phyloP scores from a whole-genome alignment of 2,329 filamentous ascomycete genomes.

The Neodidymelliopsis sp. region DNA sequence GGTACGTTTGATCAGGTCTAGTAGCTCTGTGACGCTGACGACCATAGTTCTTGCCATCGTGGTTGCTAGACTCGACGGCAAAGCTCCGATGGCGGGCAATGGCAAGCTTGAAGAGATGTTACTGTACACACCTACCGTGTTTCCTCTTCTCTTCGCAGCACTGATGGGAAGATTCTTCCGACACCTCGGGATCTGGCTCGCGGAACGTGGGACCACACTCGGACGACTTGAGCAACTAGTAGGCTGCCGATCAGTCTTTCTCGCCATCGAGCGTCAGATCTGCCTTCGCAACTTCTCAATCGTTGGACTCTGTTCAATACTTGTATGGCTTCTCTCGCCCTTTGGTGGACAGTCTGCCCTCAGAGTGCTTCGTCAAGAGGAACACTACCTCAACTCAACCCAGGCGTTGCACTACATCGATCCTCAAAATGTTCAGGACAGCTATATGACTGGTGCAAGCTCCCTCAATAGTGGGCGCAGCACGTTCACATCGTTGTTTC shows the following conservation, averaged over 20 bases:
- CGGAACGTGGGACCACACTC: slow-evolving; percentile 40
- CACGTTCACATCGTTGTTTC: slow-evolving; percentile 30
- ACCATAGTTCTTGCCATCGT: slow-evolving; percentile 32
- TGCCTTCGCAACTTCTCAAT: slow-evolving; percentile 33
- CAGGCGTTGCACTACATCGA: slow-evolving; percentile 29
- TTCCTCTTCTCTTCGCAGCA: slow-evolving; percentile 40
- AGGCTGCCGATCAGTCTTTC: slow-evolving; percentile 41
- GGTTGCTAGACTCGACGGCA: slow-evolving; percentile 31
- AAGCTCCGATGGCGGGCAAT: slow-evolving; percentile 25
- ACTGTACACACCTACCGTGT: slow-evolving; percentile 39
- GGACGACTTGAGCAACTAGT: slow-evolving; percentile 39
- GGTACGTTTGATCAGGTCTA: slow-evolving; percentile 20
- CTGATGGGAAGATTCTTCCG: slow-evolving; percentile 41
- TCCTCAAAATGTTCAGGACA: slow-evolving; percentile 18
- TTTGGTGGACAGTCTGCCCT: slow-evolving; percentile 42
- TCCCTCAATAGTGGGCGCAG: slow-evolving; percentile 24
- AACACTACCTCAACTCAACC: slow-evolving; percentile 16
- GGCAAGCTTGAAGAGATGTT: slow-evolving; percentile 24
- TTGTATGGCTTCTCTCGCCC: slow-evolving; percentile 40
- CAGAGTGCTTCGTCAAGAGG: slow-evolving; percentile 31
- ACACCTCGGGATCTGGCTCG: slow-evolving; percentile 34
- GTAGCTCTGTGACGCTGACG: slow-evolving; percentile 10
- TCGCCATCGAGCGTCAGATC: slow-evolving; percentile 40
- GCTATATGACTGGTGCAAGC: slow-evolving; percentile 22
- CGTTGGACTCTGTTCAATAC: slow-evolving; percentile 32